A percentile compares a stretch with the other conserved stretches of the same genome.
These are phyloP conservation scores for Lagerstroemia speciosa DNA, from an alignment of 345 rosid genomes.

Conservation along the genomic window DNA sequence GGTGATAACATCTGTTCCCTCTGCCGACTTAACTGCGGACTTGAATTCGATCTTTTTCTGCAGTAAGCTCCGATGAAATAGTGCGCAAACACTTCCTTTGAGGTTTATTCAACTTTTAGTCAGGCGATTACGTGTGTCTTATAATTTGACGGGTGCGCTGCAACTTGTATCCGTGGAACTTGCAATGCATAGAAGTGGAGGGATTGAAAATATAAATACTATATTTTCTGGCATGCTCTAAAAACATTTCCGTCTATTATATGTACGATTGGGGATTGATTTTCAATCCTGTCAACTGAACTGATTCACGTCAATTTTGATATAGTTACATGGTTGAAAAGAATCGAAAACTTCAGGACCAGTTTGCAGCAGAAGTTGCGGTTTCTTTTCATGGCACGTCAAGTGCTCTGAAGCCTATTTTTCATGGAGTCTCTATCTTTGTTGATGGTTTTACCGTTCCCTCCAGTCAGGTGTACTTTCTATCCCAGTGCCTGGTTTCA, in stretches of 20 bases:
- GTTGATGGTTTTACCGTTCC: conserved; percentile 91
- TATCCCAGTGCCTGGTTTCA: background rate
- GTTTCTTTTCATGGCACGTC: conserved; percentile 29
- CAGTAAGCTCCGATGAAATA: background rate
- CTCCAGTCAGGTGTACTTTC: conserved; percentile 62
- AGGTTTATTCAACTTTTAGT: background rate
- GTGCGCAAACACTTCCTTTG: background rate
- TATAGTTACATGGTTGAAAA: conserved; percentile 80
- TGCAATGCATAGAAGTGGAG: background rate
- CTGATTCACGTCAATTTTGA: conserved; percentile 6
- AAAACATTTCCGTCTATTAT: background rate
- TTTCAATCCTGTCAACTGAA: background rate
- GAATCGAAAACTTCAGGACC: conserved; percentile 70
- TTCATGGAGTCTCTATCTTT: conserved; percentile 82
- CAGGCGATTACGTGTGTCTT: background rate
- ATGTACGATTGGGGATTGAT: background rate
- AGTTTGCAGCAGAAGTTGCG: conserved; percentile 56
- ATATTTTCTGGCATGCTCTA: background rate
- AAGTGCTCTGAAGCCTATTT: conserved; percentile 40
- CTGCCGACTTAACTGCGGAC: background rate
- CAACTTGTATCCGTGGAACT: background rate
- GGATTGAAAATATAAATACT: background rate
- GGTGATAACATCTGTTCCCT: conserved; percentile 25
- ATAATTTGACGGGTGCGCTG: no score
- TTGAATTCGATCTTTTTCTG: background rate